Evolutionary conservation across 1,284 basidiomycete species (phyloP).

Genomic region (Heimioporus retisporus): DNA sequence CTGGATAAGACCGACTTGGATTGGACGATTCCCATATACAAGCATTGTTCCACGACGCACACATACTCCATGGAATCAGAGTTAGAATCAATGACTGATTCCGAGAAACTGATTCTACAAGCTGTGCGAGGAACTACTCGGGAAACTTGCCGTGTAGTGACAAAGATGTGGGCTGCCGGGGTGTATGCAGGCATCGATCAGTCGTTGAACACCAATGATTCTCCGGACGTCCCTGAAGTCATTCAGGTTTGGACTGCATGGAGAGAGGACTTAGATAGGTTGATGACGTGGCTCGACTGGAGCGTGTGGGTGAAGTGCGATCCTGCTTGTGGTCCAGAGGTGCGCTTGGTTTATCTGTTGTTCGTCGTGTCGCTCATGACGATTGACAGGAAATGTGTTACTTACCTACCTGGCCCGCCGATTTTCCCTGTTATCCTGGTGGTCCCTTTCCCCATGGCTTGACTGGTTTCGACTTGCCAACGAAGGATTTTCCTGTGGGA

Average conservation of each 20-base stretch:
- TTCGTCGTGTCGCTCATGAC: background rate
- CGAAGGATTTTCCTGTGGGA: too few species aligned
- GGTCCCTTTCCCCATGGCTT: too few species aligned
- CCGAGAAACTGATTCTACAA: slow-evolving; percentile 47
- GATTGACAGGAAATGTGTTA: slow-evolving; percentile 41
- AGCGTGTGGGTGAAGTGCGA: slow-evolving; percentile 49
- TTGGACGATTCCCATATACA: slow-evolving; percentile 39
- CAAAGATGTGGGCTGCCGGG: slow-evolving; percentile 54
- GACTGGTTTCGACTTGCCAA: too few species aligned
- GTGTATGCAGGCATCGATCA: slow-evolving; percentile 44
- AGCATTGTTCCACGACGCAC: slow-evolving; percentile 45
- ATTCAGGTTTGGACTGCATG: slow-evolving; percentile 30
- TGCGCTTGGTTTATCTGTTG: slow-evolving; percentile 19
- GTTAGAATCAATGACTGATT: slow-evolving; percentile 38
- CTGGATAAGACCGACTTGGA: slow-evolving; percentile 2
- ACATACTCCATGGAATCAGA: slow-evolving; percentile 36
- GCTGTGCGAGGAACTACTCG: slow-evolving; percentile 46
- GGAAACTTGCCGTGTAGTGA: slow-evolving; percentile 58
- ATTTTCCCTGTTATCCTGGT: too few species aligned
- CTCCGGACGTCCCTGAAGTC: slow-evolving; percentile 8
- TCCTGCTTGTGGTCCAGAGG: slow-evolving; percentile 46
- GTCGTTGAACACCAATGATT: slow-evolving; percentile 12
- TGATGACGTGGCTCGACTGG: slow-evolving; percentile 55
- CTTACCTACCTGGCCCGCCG: slow-evolving; percentile 54
- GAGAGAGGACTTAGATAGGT: slow-evolving; percentile 30